Conservation (phyloP, 2,329 filamentous ascomycete genomes). For the Fusarium liriodendri region DNA sequence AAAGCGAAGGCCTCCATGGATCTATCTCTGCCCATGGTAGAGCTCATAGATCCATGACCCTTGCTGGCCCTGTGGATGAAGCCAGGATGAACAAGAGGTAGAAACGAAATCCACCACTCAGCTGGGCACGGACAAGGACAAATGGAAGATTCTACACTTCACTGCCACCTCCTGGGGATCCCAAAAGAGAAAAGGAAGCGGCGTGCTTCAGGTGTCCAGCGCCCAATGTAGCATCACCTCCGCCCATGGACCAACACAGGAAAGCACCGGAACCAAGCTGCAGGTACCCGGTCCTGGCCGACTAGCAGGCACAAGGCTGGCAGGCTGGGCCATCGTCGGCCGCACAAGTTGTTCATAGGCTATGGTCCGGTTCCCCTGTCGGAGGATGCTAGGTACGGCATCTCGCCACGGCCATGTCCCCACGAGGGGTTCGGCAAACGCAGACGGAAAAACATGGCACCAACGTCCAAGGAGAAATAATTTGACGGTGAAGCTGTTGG, state of each 20-base stretch:
- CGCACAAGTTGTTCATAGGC: conserved; percentile 8
- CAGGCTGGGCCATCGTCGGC: neutral
- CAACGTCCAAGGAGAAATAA: neutral
- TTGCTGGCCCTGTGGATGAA: neutral
- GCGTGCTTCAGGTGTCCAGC: conserved; percentile 13
- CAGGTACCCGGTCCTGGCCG: conserved; percentile 20
- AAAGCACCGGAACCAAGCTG: conserved; percentile 6
- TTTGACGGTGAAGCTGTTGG: neutral
- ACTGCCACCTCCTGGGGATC: conserved; percentile 13
- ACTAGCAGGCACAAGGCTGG: neutral
- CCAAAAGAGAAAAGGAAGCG: conserved; percentile 11
- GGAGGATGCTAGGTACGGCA: neutral
- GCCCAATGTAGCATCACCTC: conserved; percentile 23
- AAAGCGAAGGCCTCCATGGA: neutral
- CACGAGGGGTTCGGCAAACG: conserved; percentile 1
- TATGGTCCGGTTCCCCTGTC: conserved; percentile 13
- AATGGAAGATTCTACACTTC: conserved; percentile 15
- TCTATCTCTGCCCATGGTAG: conserved; percentile 1
- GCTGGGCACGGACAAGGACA: neutral
- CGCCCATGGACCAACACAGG: conserved; percentile 4
- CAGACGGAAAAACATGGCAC: neutral
- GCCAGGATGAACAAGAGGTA: neutral
- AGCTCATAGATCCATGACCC: neutral
- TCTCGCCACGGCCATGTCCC: neutral
- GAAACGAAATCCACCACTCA: conserved; percentile 34